Base-by-base conservation (phyloP, 2,329 filamentous ascomycete genomes). In the Trichoderma afroharzianum region DNA sequence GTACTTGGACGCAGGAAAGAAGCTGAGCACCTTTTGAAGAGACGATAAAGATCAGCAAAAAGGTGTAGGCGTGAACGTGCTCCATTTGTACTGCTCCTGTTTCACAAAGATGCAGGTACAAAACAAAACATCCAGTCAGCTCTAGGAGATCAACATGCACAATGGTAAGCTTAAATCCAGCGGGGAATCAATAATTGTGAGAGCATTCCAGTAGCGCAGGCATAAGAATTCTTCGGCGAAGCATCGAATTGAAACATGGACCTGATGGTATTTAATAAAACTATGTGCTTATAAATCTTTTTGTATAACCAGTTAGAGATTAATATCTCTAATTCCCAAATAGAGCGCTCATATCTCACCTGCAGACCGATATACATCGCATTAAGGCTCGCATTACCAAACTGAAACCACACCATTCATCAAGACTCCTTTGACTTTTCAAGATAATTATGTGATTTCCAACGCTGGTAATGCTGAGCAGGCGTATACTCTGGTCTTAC, bases 401-500 rank as follows among this genome's bases (percentile, higher is more conserved):
- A 21, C 9, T 12, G 5, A 24, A 50, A 12, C 5, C 47, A 50
- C n/a, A 21, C n/a, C 47, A 50, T 3, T 14, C n/a, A 50, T 21
- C n/a, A 50, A 14, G n/a, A 24, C 2, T 62, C 32, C 32, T 53
- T 69, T 3, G 28, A 61, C 28, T 62, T 69, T 5, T 62, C 67
- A 7, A 69, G 43, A 53, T 24, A 11, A 58, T 50, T 36, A n/a
- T 28, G 30, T 1, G 55, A 36, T 21, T 64, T 53, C 72, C 72
- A 73, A 15, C 33, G 30, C 18, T 71, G 21, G n/a, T 67, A 72
- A 24, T 58, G 67, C 14, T 24, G 47, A 30, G 30, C 26, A 30
- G 73, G 73, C 43, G 73, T 74, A 36, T 72, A 73, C 50, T 71
- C 64, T 26, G 33, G 4, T 11, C 55, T 70, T 5, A 74, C 73